Evolutionary conservation across 768 basidiomycete genomes (phyloP).

Genomic region (Amanita molliuscula): DNA sequence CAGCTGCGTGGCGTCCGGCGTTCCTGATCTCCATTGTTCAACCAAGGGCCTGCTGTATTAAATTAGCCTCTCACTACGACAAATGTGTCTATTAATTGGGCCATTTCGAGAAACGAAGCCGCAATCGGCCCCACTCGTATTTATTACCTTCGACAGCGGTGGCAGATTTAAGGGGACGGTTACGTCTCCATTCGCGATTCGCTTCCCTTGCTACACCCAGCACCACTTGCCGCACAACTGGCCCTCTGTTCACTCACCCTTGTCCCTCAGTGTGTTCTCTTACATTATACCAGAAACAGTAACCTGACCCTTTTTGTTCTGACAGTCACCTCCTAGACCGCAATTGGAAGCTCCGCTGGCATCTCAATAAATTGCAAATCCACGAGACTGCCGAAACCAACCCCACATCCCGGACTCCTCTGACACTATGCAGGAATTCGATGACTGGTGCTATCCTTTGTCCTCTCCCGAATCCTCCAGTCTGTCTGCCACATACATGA

Average conservation of each 20-base stretch:
- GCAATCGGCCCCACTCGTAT: conserved; percentile 13
- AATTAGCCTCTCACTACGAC: conserved; percentile 18
- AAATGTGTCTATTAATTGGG: conserved; percentile 21
- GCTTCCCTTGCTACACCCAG: conserved; percentile 3
- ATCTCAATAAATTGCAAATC: background rate
- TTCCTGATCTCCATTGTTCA: conserved; percentile 27
- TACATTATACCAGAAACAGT: background rate
- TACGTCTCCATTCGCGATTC: conserved; percentile 1
- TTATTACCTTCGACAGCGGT: conserved; percentile 11
- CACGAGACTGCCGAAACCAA: background rate
- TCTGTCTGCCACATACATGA: background rate
- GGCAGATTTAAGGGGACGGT: conserved; percentile 16
- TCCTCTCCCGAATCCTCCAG: background rate
- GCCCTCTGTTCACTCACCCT: background rate
- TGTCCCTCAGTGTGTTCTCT: background rate
- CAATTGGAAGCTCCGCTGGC: conserved; percentile 4
- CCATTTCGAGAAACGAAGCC: conserved; percentile 15
- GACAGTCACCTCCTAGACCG: background rate
- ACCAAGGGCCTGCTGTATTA: conserved; percentile 9
- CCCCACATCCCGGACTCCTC: background rate
- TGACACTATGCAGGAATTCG: conserved; percentile 1
- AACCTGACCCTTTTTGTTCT: conserved; percentile 1
- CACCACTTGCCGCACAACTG: background rate
- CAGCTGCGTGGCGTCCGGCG: conserved; percentile 12
- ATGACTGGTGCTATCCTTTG: background rate